These are phyloP conservation scores for Wickerhamomyces silvicola DNA, from an alignment of 805 yeast genomes.

Conservation along the genomic window DNA sequence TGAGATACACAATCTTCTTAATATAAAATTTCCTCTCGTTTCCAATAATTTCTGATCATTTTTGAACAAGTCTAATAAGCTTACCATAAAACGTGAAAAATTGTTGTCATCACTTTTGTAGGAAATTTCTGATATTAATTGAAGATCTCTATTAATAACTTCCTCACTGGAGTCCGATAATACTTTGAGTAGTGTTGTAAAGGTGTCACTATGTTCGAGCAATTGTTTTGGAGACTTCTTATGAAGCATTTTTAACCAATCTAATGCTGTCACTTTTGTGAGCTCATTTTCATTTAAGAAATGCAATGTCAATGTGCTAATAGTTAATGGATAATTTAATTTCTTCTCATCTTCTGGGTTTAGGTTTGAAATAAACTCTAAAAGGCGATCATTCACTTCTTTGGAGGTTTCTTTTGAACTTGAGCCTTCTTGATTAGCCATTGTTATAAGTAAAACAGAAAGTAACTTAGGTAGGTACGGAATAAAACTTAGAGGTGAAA, in stretches of 20 bases:
- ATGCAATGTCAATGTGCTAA: conserved; percentile 67
- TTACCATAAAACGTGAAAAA: conserved; percentile 68
- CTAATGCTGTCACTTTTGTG: conserved; percentile 76
- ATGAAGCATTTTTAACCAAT: conserved; percentile 84
- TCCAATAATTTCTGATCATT: conserved; percentile 62
- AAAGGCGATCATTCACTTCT: conserved; percentile 48
- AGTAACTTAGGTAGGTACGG: conserved; percentile 71
- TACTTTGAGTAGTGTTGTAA: conserved; percentile 72
- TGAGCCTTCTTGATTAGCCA: conserved; percentile 39
- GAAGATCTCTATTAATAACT: conserved; percentile 68
- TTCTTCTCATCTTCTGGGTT: conserved; percentile 23
- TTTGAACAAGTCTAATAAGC: conserved; percentile 62
- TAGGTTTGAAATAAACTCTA: conserved; percentile 35
- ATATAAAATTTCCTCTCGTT: conserved; percentile 72
- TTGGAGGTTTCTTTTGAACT: conserved; percentile 48
- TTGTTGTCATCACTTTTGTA: conserved; percentile 66
- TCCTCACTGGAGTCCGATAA: conserved; percentile 64
- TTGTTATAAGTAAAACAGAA: conserved; percentile 56
- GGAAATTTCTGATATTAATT: conserved; percentile 67
- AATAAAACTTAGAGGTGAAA: conserved; percentile 70
- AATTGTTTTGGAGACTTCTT: conserved; percentile 56
- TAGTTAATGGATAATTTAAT: conserved; percentile 51
- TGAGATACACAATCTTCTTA: conserved; percentile 76
- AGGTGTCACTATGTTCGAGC: conserved; percentile 52
- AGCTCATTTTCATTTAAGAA: conserved; percentile 70